A percentile compares a stretch with the other conserved stretches of the same genome.
phyloP scores from a whole-genome alignment of 2,329 filamentous ascomycete species.

The Gaeumannomyces tritici region DNA sequence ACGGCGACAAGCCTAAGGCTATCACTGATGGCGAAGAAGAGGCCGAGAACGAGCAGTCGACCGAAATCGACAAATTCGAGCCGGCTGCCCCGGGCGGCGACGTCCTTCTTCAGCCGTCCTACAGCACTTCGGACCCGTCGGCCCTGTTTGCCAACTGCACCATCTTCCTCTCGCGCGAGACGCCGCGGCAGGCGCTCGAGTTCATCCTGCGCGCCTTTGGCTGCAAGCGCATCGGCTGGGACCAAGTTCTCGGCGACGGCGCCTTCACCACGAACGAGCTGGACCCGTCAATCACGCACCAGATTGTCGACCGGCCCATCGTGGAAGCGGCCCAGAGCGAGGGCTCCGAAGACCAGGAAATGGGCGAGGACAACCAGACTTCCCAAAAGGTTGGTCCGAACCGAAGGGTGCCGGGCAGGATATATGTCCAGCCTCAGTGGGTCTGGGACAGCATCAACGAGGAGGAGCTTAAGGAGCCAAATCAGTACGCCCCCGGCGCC shows the following conservation, averaged over 20 bases:
- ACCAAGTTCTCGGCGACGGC: slow-evolving; percentile 79
- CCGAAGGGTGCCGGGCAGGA: slow-evolving; percentile 77
- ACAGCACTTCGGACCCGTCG: slow-evolving; percentile 55
- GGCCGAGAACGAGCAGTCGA: slow-evolving; percentile 30
- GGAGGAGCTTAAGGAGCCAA: slow-evolving; percentile 74
- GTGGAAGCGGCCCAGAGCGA: slow-evolving; percentile 49
- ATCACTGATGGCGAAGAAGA: slow-evolving; percentile 23
- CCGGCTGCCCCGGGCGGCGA: slow-evolving; percentile 77
- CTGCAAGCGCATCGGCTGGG: slow-evolving; percentile 94
- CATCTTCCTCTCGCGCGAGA: slow-evolving; percentile 88
- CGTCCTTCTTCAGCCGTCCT: slow-evolving; percentile 67
- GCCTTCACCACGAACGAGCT: slow-evolving; percentile 85
- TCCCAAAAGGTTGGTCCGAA: slow-evolving; percentile 49
- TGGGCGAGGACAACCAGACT: slow-evolving; percentile 49
- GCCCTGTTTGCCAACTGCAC: slow-evolving; percentile 83
- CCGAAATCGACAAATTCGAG: slow-evolving; percentile 83
- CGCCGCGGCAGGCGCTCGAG: slow-evolving; percentile 80
- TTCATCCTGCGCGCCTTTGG: slow-evolving; percentile 91
- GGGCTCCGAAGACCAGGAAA: slow-evolving; percentile 26
- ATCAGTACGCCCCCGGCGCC: slow-evolving; percentile 83
- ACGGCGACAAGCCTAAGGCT: slow-evolving; percentile 26
- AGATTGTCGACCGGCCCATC: slow-evolving; percentile 85
- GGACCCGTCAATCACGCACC: slow-evolving; percentile 86
- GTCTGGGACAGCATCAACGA: slow-evolving; percentile 96
- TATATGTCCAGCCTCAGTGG: slow-evolving; percentile 96